phyloP scores from a whole-genome alignment of 1,284 basidiomycete genomes.

The Coniferiporia weirii region DNA sequence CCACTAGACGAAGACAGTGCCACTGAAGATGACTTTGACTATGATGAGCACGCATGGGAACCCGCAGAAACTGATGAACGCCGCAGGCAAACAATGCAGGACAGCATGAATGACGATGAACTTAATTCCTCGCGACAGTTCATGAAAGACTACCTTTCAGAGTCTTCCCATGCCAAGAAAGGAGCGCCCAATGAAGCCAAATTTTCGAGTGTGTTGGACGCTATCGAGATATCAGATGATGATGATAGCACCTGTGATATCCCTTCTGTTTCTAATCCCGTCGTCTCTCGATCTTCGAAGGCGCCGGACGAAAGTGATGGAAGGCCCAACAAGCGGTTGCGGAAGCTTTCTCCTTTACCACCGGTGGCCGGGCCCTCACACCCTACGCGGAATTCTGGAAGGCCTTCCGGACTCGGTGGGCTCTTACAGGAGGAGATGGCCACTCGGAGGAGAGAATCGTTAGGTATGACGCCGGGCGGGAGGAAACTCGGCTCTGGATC shows the following conservation, averaged over 20 bases:
- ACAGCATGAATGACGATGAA: slow-evolving; percentile 13
- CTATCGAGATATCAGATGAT: slow-evolving; percentile 20
- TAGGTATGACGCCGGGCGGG: slow-evolving; percentile 28
- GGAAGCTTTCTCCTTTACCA: background rate
- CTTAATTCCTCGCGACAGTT: slow-evolving; percentile 12
- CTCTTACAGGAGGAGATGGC: slow-evolving; percentile 43
- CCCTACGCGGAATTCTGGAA: background rate
- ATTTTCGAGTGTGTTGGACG: slow-evolving; percentile 10
- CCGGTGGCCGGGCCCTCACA: background rate
- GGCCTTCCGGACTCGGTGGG: slow-evolving; percentile 29
- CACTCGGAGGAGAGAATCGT: slow-evolving; percentile 41
- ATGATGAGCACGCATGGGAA: background rate
- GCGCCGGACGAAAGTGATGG: background rate
- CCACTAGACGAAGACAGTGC: slow-evolving; percentile 20
- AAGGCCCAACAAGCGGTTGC: background rate
- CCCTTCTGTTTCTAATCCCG: slow-evolving; percentile 19
- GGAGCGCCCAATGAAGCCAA: background rate
- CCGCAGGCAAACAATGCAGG: slow-evolving; percentile 13
- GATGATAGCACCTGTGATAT: slow-evolving; percentile 31
- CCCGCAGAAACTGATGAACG: slow-evolving; percentile 17
- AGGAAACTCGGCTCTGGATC: slow-evolving; percentile 16
- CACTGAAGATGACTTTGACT: slow-evolving; percentile 12
- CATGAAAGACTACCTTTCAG: slow-evolving; percentile 15
- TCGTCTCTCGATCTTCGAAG: slow-evolving; percentile 10
- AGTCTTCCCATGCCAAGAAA: slow-evolving; percentile 29